These are phyloP conservation scores for Rhododendron henanense DNA, from an alignment of 148 eudicot species.

Conservation along the genomic window DNA sequence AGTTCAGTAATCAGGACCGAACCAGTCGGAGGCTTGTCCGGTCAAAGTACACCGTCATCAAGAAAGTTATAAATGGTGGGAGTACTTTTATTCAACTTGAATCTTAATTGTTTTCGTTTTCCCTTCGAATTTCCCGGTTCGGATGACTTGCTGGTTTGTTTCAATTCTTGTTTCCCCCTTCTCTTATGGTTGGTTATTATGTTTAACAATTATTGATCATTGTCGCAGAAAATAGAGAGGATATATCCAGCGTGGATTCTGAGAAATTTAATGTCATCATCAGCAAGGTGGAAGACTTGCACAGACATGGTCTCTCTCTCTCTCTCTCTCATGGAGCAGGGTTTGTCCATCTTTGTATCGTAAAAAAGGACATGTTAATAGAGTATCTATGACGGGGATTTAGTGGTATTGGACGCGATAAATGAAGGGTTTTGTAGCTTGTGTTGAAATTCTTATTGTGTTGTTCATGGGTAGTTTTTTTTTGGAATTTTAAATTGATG, in stretches of 20 bases:
- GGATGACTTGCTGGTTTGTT: background rate
- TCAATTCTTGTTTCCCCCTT: too few species aligned
- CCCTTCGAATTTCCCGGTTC: background rate
- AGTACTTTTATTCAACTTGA: background rate
- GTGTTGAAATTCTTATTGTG: background rate
- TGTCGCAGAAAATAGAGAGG: conserved; percentile 40
- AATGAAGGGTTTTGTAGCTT: background rate
- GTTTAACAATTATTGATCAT: background rate
- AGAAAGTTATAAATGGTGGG: conserved; percentile 18
- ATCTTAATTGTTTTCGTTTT: background rate
- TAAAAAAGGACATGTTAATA: background rate
- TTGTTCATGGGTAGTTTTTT: background rate
- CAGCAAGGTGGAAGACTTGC: conserved; percentile 33
- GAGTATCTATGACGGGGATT: background rate
- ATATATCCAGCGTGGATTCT: conserved; percentile 27
- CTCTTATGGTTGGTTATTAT: background rate
- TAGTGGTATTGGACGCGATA: background rate
- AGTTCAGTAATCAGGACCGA: background rate
- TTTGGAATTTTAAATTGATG: background rate
- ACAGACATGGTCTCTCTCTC: conserved; percentile 29
- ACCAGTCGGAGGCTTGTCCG: conserved; percentile 23
- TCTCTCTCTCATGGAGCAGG: background rate
- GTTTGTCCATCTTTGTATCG: background rate
- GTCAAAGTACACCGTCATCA: conserved; percentile 11
- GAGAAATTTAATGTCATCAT: conserved; percentile 27